Evolutionary conservation across 176 grass and related monocot genomes (phyloP).

Genomic region (Cymbopogon citratus): DNA sequence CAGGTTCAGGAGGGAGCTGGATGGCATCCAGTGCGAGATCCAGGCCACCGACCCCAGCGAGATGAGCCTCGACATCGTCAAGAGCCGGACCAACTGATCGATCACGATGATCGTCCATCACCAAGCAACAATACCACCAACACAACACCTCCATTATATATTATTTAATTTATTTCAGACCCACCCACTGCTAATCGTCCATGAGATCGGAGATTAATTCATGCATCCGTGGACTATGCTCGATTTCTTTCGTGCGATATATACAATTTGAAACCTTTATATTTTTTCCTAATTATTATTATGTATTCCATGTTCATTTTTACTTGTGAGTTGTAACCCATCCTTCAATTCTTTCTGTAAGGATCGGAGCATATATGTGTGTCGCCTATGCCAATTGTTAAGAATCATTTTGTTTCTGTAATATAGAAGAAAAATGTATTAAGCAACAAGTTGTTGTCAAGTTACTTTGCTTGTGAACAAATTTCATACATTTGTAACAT

Average conservation of each 20-base stretch:
- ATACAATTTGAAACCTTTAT: background rate
- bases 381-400: constrained; percentile 15
- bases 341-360: constrained; percentile 6
- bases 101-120: background rate
- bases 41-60: constrained; percentile 57
- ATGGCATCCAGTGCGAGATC: constrained; percentile 57
- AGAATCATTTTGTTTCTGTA: constrained; percentile 22
- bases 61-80: constrained; percentile 62
- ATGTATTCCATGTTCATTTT: constrained; percentile 1
- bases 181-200: background rate
- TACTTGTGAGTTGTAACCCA: background rate
- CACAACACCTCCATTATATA: background rate
- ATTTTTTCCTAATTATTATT: background rate
- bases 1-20: constrained; percentile 62
- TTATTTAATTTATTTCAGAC: background rate
- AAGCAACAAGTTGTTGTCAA: background rate
- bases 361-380: background rate
- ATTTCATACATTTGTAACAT: background rate
- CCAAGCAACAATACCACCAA: background rate
- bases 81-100: constrained; percentile 29
- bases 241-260: background rate
- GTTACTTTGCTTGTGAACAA: background rate
- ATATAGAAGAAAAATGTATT: background rate
- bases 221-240: background rate
- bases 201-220: background rate